Evolutionary conservation across 1,284 basidiomycete species (phyloP).

Genomic region (Moesziomyces parantarcticus): DNA sequence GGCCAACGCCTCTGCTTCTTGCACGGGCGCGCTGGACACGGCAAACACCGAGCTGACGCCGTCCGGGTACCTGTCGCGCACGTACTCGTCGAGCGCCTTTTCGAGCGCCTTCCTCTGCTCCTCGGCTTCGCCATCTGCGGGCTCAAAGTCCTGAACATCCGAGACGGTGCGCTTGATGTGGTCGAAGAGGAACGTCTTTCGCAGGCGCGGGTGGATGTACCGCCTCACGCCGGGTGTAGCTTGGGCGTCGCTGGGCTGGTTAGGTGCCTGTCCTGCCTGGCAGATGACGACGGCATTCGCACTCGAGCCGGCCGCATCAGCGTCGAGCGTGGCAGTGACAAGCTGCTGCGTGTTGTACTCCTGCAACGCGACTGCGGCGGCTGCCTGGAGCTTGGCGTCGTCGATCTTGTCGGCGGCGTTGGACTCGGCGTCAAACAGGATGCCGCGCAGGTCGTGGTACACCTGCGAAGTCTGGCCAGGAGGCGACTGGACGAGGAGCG

Average conservation of each 20-base stretch:
- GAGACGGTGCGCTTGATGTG: slow-evolving; percentile 35
- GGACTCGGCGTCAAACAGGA: slow-evolving; percentile 46
- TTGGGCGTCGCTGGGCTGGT: not conserved
- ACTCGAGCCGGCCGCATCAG: not conserved
- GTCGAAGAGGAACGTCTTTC: slow-evolving; percentile 42
- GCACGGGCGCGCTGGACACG: slow-evolving; percentile 18
- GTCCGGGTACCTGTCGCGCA: slow-evolving; percentile 57
- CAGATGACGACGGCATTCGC: slow-evolving; percentile 36
- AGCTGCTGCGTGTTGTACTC: slow-evolving; percentile 56
- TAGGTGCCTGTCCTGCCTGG: slow-evolving; percentile 23
- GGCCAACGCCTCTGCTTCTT: slow-evolving; percentile 15
- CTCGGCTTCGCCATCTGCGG: slow-evolving; percentile 16
- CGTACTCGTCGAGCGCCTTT: slow-evolving; percentile 45
- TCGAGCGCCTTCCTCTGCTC: slow-evolving; percentile 46
- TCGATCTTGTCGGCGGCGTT: slow-evolving; percentile 27
- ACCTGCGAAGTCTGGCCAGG: slow-evolving; percentile 56
- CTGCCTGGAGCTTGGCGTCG: slow-evolving; percentile 32
- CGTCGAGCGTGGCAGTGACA: slow-evolving; percentile 31
- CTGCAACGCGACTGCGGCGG: slow-evolving; percentile 38
- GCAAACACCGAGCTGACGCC: slow-evolving; percentile 56
- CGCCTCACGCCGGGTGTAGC: slow-evolving; percentile 15
- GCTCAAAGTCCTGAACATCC: slow-evolving; percentile 20
- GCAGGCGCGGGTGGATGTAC: slow-evolving; percentile 34
- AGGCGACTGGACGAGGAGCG: slow-evolving; percentile 50
- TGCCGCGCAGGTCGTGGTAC: slow-evolving; percentile 53